Base-by-base conservation (phyloP, 441 rosid species). In the Adansonia madagascariensis region DNA sequence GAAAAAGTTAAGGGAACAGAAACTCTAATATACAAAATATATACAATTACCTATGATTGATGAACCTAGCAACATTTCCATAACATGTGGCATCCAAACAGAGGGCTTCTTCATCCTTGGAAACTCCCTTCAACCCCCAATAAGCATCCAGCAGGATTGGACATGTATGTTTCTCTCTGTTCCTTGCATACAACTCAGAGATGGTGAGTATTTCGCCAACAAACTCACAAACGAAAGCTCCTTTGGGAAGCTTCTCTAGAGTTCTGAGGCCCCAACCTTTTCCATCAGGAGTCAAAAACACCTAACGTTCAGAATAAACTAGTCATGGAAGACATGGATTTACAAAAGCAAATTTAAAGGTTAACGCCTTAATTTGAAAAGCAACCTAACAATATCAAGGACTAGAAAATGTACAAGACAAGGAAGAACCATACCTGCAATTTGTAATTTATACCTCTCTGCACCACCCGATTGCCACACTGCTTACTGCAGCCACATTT, bases 211-310 rank as follows among this genome's bases (percentile, higher is more conserved):
- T 89, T 81, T 96, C 99, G 47, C 98, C 98, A 63, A 89, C 86
- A 79, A 87, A 92, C 75, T 96, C 99, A 59, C 99, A 92, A 27
- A 96, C 86, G 80, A 94, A 96, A 41, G 98, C 83, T 77, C 99
- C 99, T 84, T 92, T 92, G 22, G 88, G 97, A 76, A 96, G 89
- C 81, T 91, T 91, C 75, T 91, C 93, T 17, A 91, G 87, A 74
- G 97, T 86, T 80, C 95, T 86, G n/a, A 96, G 86, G 44, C 99
- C 98, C 99, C 99, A 96, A 4, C 97, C 97, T 85, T 85, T 96
- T 73, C 92, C 94, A 80, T 90, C 88, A 27, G 91, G 66, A 2
- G 98, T 91, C 81, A 83, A 85, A 84, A 92, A 96, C 73, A 95
- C 92, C 99, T 94, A 85, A 68, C 3, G 71, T 67, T 56, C 60